A percentile compares a stretch with the other conserved stretches of the same genome.
Evolutionary conservation across 2,329 filamentous ascomycete species (phyloP).

Genomic region (Neofusicoccum parvum): DNA sequence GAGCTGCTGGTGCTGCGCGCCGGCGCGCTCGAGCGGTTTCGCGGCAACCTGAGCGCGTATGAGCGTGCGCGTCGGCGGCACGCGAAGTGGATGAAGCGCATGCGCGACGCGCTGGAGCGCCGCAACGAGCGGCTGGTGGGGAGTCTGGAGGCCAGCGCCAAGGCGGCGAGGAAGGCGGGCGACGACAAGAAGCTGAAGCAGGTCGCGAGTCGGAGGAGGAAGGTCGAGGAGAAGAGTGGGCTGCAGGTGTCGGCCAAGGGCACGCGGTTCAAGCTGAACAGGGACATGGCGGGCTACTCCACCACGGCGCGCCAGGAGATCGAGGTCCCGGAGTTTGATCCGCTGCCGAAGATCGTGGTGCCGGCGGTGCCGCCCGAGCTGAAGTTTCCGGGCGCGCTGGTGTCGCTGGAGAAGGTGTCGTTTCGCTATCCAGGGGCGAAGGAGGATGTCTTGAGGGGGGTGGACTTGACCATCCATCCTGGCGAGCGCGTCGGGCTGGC

Average conservation of each 20-base stretch:
- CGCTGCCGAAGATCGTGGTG: slow-evolving; percentile 60
- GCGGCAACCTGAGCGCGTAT: slow-evolving; percentile 72
- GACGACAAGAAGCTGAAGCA: slow-evolving; percentile 87
- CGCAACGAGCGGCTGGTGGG: slow-evolving; percentile 73
- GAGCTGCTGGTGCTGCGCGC: slow-evolving; percentile 77
- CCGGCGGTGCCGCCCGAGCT: slow-evolving; percentile 66
- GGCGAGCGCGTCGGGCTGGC: slow-evolving; percentile 75
- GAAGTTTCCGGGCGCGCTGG: slow-evolving; percentile 72
- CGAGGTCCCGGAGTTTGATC: slow-evolving; percentile 65
- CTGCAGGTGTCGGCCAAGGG: slow-evolving; percentile 73
- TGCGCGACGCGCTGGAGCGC: slow-evolving; percentile 81
- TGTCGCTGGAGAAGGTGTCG: slow-evolving; percentile 69
- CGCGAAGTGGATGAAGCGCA: slow-evolving; percentile 67
- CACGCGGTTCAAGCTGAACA: slow-evolving; percentile 77
- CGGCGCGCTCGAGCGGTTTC: slow-evolving; percentile 71
- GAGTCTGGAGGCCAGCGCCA: slow-evolving; percentile 56
- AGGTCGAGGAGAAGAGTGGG: slow-evolving; percentile 79
- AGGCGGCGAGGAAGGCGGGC: slow-evolving; percentile 73
- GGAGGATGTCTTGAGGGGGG: slow-evolving; percentile 56
- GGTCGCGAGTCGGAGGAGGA: slow-evolving; percentile 81
- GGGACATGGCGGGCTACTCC: slow-evolving; percentile 68
- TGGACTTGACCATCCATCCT: slow-evolving; percentile 70
- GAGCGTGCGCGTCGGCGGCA: slow-evolving; percentile 69
- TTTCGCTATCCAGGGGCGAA: slow-evolving; percentile 62
- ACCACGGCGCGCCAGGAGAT: slow-evolving; percentile 54